phyloP scores from a whole-genome alignment of 768 basidiomycete genomes.

The Pluteus cervinus region DNA sequence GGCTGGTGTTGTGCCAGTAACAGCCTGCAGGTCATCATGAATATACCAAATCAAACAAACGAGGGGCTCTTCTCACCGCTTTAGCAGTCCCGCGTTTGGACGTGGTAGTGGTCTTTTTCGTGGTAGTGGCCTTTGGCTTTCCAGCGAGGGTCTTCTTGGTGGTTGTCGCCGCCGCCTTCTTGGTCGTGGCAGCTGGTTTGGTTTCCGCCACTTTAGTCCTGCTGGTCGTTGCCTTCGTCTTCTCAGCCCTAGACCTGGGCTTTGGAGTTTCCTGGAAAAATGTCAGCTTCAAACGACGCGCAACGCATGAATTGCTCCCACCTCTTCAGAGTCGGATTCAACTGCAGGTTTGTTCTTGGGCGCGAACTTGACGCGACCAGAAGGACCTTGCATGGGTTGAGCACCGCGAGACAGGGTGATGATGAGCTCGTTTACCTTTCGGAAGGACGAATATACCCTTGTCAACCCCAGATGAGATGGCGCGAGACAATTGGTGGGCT shows the following conservation, averaged over 20 bases:
- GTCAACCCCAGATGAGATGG: conserved; percentile 77
- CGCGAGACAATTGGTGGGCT: conserved; percentile 70
- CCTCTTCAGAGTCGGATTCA: conserved; percentile 34
- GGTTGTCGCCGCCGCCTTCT: conserved; percentile 22
- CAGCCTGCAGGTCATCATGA: conserved; percentile 22
- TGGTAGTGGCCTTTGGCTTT: conserved; percentile 27
- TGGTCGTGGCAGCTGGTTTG: conserved; percentile 22
- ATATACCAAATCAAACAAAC: neutral
- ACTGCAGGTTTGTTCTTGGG: conserved; percentile 38
- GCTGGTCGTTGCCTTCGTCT: conserved; percentile 17
- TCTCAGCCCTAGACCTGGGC: conserved; percentile 10
- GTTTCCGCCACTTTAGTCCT: conserved; percentile 23
- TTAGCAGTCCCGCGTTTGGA: conserved; percentile 33
- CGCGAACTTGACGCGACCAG: conserved; percentile 73
- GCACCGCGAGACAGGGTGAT: conserved; percentile 1
- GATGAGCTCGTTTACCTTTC: conserved; percentile 53
- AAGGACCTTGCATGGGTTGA: conserved; percentile 39
- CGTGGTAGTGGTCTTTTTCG: conserved; percentile 31
- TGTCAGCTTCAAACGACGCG: conserved; percentile 13
- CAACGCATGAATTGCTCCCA: conserved; percentile 16
- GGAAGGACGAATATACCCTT: conserved; percentile 82
- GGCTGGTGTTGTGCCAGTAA: conserved; percentile 34
- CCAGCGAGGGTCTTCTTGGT: conserved; percentile 31
- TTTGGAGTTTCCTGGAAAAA: conserved; percentile 20
- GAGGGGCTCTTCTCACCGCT: conserved; percentile 22